Evolutionary conservation across 768 basidiomycete species (phyloP).

Genomic region (Lanmaoa pseudosensibilis): DNA sequence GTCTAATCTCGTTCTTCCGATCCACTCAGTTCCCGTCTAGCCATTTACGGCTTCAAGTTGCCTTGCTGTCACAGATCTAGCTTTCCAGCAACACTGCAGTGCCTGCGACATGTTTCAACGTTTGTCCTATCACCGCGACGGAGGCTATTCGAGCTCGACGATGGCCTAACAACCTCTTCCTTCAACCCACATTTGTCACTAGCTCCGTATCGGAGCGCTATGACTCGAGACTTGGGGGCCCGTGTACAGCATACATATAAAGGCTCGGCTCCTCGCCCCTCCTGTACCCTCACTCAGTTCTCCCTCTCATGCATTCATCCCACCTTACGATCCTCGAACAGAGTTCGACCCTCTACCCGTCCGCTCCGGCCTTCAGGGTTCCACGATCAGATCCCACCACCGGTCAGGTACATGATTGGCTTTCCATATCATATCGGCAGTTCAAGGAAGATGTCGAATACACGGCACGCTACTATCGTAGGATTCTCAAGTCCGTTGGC

Average conservation of each 20-base stretch:
- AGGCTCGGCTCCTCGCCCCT: constrained; percentile 8
- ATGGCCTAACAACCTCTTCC: constrained; percentile 30
- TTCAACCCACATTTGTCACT: constrained; percentile 27
- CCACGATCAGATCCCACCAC: constrained; percentile 49
- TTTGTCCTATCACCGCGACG: constrained; percentile 33
- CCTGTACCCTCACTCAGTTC: constrained; percentile 5
- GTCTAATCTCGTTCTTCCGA: constrained; percentile 25
- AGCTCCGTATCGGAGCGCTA: constrained; percentile 31
- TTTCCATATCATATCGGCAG: constrained; percentile 58
- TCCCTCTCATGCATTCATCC: constrained; percentile 35
- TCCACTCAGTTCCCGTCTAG: constrained; percentile 12
- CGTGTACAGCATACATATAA: constrained; percentile 35
- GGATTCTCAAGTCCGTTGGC: constrained; percentile 43
- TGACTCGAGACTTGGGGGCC: constrained; percentile 15
- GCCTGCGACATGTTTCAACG: constrained; percentile 39
- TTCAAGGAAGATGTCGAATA: constrained; percentile 66
- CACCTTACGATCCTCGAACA: constrained; percentile 67
- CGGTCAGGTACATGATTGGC: constrained; percentile 52
- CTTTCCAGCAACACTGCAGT: constrained; percentile 29
- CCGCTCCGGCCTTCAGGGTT: constrained; percentile 57
- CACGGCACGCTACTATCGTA: constrained; percentile 64
- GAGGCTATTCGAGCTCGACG: constrained; percentile 33
- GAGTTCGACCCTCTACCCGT: constrained; percentile 49
- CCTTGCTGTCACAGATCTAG: constrained; percentile 31
- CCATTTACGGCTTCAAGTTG: constrained; percentile 27